Conservation (phyloP, 768 basidiomycete genomes). For the Punctularia strigosozonata region DNA sequence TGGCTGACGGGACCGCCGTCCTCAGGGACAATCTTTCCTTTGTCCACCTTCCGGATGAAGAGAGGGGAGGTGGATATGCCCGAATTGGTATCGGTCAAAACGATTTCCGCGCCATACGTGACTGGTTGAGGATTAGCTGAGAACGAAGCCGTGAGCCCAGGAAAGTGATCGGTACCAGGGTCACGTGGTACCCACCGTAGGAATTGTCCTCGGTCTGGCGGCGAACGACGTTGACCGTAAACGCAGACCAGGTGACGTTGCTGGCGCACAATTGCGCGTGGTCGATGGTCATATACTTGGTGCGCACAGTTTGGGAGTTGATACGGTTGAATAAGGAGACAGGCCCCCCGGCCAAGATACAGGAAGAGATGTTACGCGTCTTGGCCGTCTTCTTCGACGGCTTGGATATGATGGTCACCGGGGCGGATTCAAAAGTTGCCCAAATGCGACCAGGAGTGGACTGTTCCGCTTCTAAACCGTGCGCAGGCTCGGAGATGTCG, state of each 20-base stretch:
- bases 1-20: conserved; percentile 90
- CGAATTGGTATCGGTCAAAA: conserved; percentile 73
- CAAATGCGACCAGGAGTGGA: conserved; percentile 54
- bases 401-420: conserved; percentile 92
- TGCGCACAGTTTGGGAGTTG: conserved; percentile 93
- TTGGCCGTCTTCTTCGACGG: conserved; percentile 96
- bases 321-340: conserved; percentile 94
- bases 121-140: conserved; percentile 70
- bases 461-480: conserved; percentile 26
- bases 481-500: conserved; percentile 66
- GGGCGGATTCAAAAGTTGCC: conserved; percentile 88
- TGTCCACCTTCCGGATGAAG: conserved; percentile 87
- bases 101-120: conserved; percentile 84
- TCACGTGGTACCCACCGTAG: conserved; percentile 55
- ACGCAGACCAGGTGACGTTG: conserved; percentile 87
- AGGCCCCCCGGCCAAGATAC: conserved; percentile 80
- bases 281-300: conserved; percentile 95
- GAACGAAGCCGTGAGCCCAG: conserved; percentile 24
- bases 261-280: conserved; percentile 76
- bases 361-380: conserved; percentile 83
- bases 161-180: conserved; percentile 19
- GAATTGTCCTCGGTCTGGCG: conserved; percentile 54
- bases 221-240: conserved; percentile 83
- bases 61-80: conserved; percentile 81
- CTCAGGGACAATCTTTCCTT: conserved; percentile 75